Conservation (phyloP, 140 eudicot species). For the Cichorium intybus region DNA sequence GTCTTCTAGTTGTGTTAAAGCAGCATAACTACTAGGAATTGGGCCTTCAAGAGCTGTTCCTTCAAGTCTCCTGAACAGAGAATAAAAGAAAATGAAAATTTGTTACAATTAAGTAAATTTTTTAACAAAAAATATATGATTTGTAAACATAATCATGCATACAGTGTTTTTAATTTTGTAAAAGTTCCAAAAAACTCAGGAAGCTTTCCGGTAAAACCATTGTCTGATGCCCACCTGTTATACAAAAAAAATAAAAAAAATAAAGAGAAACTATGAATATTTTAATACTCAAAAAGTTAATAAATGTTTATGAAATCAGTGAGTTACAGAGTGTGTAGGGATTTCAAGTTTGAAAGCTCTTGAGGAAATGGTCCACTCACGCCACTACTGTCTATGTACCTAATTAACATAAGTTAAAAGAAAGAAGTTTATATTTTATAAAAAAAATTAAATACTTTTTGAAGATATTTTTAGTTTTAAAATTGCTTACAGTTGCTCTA, state of each 20-base stretch:
- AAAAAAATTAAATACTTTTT: not conserved
- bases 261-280: not conserved
- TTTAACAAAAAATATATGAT: not conserved
- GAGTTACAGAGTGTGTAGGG: constrained; percentile 51
- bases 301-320: not conserved
- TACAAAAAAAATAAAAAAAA: not conserved
- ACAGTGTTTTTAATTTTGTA: constrained; percentile 53
- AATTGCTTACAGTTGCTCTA: constrained; percentile 63
- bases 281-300: not conserved
- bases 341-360: constrained; percentile 58
- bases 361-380: constrained; percentile 67
- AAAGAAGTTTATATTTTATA: not conserved
- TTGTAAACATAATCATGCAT: constrained; percentile 13
- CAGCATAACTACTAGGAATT: constrained; percentile 56
- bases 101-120: not conserved
- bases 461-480: not conserved
- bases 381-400: constrained; percentile 81
- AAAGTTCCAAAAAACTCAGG: constrained; percentile 66
- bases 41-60: constrained; percentile 76
- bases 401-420: constrained; percentile 16
- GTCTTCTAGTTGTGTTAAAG: constrained; percentile 63
- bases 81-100: constrained; percentile 17
- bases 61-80: constrained; percentile 69
- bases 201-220: constrained; percentile 56
- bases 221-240: constrained; percentile 76